These are phyloP conservation scores for Phoenix roebelenii DNA, from an alignment of 176 grass and related monocot genomes.

Conservation along the genomic window DNA sequence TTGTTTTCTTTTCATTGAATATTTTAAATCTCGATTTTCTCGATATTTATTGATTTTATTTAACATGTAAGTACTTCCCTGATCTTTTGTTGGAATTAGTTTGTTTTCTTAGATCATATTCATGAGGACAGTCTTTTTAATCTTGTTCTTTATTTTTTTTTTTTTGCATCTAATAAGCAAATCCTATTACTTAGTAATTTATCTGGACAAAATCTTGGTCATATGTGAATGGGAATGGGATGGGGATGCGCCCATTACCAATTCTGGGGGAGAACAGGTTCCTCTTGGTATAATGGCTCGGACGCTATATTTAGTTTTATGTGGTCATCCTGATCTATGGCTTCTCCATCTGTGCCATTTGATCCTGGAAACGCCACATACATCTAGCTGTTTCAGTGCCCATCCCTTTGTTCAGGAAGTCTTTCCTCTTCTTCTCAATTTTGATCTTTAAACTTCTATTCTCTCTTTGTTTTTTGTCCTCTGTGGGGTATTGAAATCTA, in stretches of 20 bases:
- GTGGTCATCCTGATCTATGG: constrained; percentile 75
- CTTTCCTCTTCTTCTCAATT: too few relatives aligned
- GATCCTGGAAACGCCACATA: constrained; percentile 64
- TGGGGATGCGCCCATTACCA: constrained; percentile 45
- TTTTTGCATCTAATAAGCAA: too few relatives aligned
- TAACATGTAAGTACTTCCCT: too few relatives aligned
- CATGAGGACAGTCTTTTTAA: too few relatives aligned
- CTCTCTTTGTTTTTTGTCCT: too few relatives aligned
- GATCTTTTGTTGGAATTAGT: too few relatives aligned
- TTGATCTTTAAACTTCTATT: too few relatives aligned
- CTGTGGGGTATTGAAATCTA: too few relatives aligned
- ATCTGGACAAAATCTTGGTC: neutral
- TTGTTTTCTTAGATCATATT: too few relatives aligned
- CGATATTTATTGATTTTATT: neutral
- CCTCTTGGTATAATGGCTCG: constrained; percentile 54
- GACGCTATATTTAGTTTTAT: constrained; percentile 30
- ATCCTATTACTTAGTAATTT: too few relatives aligned
- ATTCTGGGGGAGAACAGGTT: constrained; percentile 47
- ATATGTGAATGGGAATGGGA: neutral
- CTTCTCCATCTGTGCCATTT: constrained; percentile 28
- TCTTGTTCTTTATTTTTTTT: too few relatives aligned
- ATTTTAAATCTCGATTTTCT: constrained; percentile 8
- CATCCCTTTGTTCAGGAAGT: too few relatives aligned
- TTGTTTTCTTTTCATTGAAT: constrained; percentile 9
- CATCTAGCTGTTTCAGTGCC: neutral